Percentiles rank a stretch among this genome's conserved stretches.
These are phyloP conservation scores for Yamadazyma conglobata DNA, from an alignment of 1,139 yeast genomes.

Conservation along the genomic window DNA sequence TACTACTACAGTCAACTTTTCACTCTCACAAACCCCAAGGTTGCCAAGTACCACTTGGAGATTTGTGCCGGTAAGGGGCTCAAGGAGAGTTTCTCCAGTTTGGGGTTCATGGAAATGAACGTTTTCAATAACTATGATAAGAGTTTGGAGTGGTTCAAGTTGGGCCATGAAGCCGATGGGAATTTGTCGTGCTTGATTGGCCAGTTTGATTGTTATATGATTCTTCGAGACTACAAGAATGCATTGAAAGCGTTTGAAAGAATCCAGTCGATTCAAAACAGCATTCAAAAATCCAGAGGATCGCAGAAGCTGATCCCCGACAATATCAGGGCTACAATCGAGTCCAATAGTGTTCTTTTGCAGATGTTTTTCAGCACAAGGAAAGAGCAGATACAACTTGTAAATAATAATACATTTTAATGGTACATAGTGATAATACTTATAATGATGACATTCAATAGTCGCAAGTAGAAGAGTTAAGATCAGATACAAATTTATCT, in stretches of 20 bases:
- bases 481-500: slow-evolving; percentile 28
- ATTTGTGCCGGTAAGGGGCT: slow-evolving; percentile 75
- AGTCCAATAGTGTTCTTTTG: slow-evolving; percentile 24
- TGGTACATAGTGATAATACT: slow-evolving; percentile 8
- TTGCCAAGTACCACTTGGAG: slow-evolving; percentile 69
- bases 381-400: slow-evolving; percentile 17
- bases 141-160: slow-evolving; percentile 79
- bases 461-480: slow-evolving; percentile 11
- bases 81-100: slow-evolving; percentile 66
- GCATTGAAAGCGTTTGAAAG: slow-evolving; percentile 28
- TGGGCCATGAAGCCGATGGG: slow-evolving; percentile 64
- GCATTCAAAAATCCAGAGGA: slow-evolving; percentile 18
- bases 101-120: slow-evolving; percentile 77
- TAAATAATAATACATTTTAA: slow-evolving; percentile 2
- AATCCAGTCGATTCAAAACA: slow-evolving; percentile 22
- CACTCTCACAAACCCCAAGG: slow-evolving; percentile 51
- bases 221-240: slow-evolving; percentile 22
- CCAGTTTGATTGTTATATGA: slow-evolving; percentile 55
- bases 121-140: slow-evolving; percentile 51
- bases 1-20: slow-evolving; percentile 73
- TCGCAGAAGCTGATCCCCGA: slow-evolving; percentile 19
- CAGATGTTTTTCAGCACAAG: slow-evolving; percentile 32
- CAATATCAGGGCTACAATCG: slow-evolving; percentile 22
- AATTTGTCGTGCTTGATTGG: slow-evolving; percentile 71
- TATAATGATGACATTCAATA: slow-evolving; percentile 5